These are phyloP conservation scores for Cylindrotheca fusiformis DNA, from an alignment of 108 stramenopile genomes.

Conservation along the genomic window DNA sequence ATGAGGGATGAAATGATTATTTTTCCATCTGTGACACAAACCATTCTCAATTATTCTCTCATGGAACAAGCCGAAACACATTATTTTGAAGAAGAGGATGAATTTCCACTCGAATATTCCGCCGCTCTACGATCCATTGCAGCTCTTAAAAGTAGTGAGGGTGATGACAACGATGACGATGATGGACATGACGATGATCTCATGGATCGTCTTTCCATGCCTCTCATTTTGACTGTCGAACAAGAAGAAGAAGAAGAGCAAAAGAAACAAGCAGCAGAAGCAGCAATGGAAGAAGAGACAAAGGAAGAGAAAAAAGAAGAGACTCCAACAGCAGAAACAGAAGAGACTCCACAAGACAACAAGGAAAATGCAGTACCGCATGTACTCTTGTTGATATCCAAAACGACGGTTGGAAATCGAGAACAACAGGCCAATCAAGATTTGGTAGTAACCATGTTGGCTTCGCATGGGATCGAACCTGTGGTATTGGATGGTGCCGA, in stretches of 20 bases:
- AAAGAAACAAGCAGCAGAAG: too few species aligned
- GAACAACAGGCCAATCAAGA: conserved; percentile 35
- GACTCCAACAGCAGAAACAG: too few species aligned
- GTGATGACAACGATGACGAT: not conserved
- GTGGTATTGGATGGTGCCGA: conserved; percentile 44
- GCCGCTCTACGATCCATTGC: conserved; percentile 23
- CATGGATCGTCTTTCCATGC: too few species aligned
- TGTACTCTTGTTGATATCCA: not conserved
- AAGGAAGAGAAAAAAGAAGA: too few species aligned
- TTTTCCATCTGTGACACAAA: conserved; percentile 16
- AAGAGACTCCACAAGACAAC: not conserved
- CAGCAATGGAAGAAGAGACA: too few species aligned
- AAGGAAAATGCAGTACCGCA: not conserved
- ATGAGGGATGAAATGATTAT: conserved; percentile 3
- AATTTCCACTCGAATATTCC: conserved; percentile 17
- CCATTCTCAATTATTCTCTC: conserved; percentile 8
- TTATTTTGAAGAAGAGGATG: conserved; percentile 7
- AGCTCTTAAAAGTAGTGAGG: not conserved
- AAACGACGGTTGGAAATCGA: conserved; percentile 16
- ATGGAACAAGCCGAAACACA: conserved; percentile 29
- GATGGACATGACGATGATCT: conserved; percentile 9
- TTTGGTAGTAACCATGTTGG: conserved; percentile 19
- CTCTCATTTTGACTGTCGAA: too few species aligned
- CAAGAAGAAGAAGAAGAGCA: too few species aligned
- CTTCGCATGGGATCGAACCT: conserved; percentile 14